Base-by-base conservation (phyloP, 2,329 filamentous ascomycete genomes). In the Periglandula ipomoeae region DNA sequence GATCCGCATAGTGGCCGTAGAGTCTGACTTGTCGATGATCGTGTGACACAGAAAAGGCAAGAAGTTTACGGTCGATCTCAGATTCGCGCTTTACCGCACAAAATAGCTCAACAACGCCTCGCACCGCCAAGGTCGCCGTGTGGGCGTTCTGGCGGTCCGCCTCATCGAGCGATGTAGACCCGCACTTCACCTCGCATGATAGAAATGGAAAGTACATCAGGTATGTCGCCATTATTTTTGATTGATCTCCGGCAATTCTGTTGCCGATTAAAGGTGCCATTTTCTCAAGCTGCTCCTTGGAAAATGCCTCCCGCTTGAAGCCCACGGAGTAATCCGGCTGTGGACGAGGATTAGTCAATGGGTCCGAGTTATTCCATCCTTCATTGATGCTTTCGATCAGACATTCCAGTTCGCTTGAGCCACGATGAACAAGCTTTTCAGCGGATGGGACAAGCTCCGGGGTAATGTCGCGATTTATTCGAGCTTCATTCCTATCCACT, bases 291-390 rank as follows among this genome's bases (percentile, higher is more conserved):
- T 47, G 46, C 23, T 7, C 46, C 15, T 32, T 24, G 10, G 64
- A 71, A 50, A 74, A 74, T 50, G 66, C 66, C 6, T 61, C 54
- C 35, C 61, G 56, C 41, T 49, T 57, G 53, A 72, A 71, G 26
- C 65, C 66, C 6, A 70, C 60, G 32, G 64, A 59, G 53, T 69
- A 71, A 53, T 71, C 65, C 5, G 68, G 68, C 56, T 72, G 67
- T 27, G 65, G 68, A 47, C 61, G 61, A 37, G 62, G 53, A 3
- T 55, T 54, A 27, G 53, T 61, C 1, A 71, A 39, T 23, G 67
- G 61, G 22, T 67, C 61, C 19, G 61, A 61, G 48, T 64, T 65
- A 46, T 61, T 62, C 68, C 67, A 72, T 48, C 57, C 57, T 58
- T 70, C 59, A 52, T 71, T 69, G 27, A 65, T 58, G 50, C 63